phyloP scores from a whole-genome alignment of 441 rosid genomes.

The Daphne laureola region DNA sequence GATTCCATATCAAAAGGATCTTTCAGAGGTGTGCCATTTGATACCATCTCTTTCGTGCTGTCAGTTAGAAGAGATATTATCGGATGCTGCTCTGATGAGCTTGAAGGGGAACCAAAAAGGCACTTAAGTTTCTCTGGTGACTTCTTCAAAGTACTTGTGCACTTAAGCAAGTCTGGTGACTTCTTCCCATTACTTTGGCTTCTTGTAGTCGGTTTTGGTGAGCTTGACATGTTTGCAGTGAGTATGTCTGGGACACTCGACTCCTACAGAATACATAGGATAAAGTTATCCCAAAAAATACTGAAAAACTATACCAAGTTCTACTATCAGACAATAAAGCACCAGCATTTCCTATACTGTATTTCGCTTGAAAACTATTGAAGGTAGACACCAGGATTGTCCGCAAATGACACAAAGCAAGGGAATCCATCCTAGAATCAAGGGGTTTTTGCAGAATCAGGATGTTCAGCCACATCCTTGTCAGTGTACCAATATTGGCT shows the following conservation, averaged over 20 bases:
- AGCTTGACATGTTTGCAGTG: constrained; percentile 41
- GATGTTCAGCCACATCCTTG: too few relatives aligned
- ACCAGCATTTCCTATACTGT: too few relatives aligned
- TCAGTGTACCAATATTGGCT: too few relatives aligned
- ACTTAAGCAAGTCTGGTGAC: constrained; percentile 21
- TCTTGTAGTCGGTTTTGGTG: constrained; percentile 60
- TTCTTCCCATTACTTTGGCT: constrained; percentile 35
- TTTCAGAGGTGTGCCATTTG: constrained; percentile 18
- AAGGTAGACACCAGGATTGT: too few relatives aligned
- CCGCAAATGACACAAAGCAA: too few relatives aligned
- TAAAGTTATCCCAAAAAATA: too few relatives aligned
- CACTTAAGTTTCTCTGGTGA: constrained; percentile 21
- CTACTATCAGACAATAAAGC: too few relatives aligned
- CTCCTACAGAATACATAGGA: constrained; percentile 35
- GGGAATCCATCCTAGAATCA: too few relatives aligned
- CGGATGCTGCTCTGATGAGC: constrained; percentile 28
- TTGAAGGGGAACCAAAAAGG: constrained; percentile 18
- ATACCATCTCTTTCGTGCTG: constrained; percentile 17
- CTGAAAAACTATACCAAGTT: too few relatives aligned
- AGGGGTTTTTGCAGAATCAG: too few relatives aligned
- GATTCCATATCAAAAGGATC: constrained; percentile 46
- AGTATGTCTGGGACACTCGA: constrained; percentile 69
- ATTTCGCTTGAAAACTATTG: too few relatives aligned
- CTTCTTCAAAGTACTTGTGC: constrained; percentile 25
- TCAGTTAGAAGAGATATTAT: constrained; percentile 26